Evolutionary conservation across 108 stramenopile species (phyloP), one percentile per base, ranked within the genome.

Genomic region (Stephanodiscus triporus): DNA sequence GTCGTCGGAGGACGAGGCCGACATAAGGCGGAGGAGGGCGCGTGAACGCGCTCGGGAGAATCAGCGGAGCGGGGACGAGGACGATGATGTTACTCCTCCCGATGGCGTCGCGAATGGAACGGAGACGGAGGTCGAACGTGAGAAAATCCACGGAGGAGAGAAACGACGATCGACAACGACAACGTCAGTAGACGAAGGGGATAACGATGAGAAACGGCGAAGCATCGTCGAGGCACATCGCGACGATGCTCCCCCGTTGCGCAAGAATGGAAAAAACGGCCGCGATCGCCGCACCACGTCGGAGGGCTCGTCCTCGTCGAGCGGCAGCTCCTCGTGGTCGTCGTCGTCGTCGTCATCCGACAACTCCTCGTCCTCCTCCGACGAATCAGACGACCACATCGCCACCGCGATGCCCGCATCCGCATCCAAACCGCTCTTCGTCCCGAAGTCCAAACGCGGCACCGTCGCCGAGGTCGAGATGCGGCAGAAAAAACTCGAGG

Each of bases 381-480:
- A 61, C 45, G 65, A 60, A 38, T 62, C 60, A 19, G 49, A 37
- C 38, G 68, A 73, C 24, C 72, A 87, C 17, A 1, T 45, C 43
- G 43, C 43, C 43, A 75, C 77, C 6, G 76, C 51, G 8, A 66
- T 64, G 1, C 82, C 77, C 30, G 34, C 47, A n/a, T 36, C 76
- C 24, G 55, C 80, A 24, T 63, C 90, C 9, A 90, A 89, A 73
- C 91, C 91, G 22, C 29, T 90, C 50, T 94, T 91, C 67, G 79
- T 94, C 11, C 93, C 93, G 11, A 86, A 86, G 64, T 85, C 89
- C 49, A 87, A 85, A 76, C 77, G 93, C 19, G 83, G 84, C 22
- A 66, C 85, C 36, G 50, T 91, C 13, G 72, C 86, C 34, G 77
- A 82, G 43, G 34, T 84, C 27, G 73, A 82, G 59, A 76, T 58